Evolutionary conservation across 2,329 filamentous ascomycete species (phyloP).

Genomic region (Diaporthe sp.): DNA sequence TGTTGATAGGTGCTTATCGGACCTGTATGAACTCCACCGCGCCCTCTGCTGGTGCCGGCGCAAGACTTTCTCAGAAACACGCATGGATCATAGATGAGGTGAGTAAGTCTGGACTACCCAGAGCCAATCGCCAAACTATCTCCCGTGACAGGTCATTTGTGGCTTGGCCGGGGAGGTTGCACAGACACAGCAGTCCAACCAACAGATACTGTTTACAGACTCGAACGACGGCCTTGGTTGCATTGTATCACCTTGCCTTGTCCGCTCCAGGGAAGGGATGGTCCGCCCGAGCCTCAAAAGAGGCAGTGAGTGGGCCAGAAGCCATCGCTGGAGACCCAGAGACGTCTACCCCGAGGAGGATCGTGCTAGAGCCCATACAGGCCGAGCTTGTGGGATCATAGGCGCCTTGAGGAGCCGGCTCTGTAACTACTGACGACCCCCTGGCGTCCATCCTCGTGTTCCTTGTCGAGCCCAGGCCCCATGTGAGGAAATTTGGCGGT

Average conservation of each 20-base stretch:
- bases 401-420: background rate
- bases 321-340: background rate
- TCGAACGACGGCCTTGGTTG: slow-evolving; percentile 1
- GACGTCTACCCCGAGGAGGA: background rate
- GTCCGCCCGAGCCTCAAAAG: background rate
- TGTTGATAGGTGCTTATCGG: background rate
- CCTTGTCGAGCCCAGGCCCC: background rate
- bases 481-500: background rate
- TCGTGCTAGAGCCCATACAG: background rate
- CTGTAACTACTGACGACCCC: background rate
- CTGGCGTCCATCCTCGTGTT: background rate
- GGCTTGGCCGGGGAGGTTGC: slow-evolving; percentile 29
- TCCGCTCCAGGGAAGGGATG: background rate
- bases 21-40: background rate
- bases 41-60: background rate
- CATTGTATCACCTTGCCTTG: background rate
- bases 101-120: background rate
- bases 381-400: background rate
- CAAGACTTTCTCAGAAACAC: background rate
- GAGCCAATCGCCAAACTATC: background rate
- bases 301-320: background rate
- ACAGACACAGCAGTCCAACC: slow-evolving; percentile 1
- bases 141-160: slow-evolving; percentile 34
- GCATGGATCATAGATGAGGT: slow-evolving; percentile 1
- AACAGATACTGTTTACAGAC: slow-evolving; percentile 3